Conservation (phyloP, 805 yeast genomes). For the Lipomyces orientalis region DNA sequence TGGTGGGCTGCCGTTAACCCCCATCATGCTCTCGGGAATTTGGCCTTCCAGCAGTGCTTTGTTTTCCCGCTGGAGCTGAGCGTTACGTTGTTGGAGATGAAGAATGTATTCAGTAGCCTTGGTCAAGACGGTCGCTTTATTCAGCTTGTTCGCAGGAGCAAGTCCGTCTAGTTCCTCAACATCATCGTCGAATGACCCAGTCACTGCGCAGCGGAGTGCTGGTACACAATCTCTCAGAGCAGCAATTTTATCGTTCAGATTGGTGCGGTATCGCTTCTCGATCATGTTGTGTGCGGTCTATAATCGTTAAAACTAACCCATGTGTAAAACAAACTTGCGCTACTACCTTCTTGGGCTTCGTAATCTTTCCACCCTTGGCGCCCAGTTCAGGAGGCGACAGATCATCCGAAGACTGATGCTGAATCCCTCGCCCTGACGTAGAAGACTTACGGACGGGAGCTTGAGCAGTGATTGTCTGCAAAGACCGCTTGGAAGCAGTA, state of each 20-base stretch:
- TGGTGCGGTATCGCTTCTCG: conserved; percentile 80
- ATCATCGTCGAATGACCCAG: conserved; percentile 41
- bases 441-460: conserved; percentile 19
- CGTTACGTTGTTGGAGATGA: conserved; percentile 69
- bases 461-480: conserved; percentile 10
- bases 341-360: conserved; percentile 44
- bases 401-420: neutral
- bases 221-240: conserved; percentile 81
- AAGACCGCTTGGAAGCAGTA: conserved; percentile 14
- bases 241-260: conserved; percentile 71
- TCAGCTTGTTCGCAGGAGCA: conserved; percentile 73
- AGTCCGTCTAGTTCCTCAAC: conserved; percentile 72
- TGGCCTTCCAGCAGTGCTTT: conserved; percentile 50
- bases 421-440: conserved; percentile 6
- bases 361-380: conserved; percentile 39
- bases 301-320: neutral
- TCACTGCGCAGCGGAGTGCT: conserved; percentile 66
- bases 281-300: conserved; percentile 77
- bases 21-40: conserved; percentile 21
- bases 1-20: neutral
- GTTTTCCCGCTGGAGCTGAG: conserved; percentile 56
- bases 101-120: conserved; percentile 82
- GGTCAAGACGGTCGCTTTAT: conserved; percentile 76
- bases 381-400: conserved; percentile 17
- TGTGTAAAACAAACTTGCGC: neutral